phyloP scores from a whole-genome alignment of 2,329 filamentous ascomycete species.

The Ophidiomyces ophidiicola region DNA sequence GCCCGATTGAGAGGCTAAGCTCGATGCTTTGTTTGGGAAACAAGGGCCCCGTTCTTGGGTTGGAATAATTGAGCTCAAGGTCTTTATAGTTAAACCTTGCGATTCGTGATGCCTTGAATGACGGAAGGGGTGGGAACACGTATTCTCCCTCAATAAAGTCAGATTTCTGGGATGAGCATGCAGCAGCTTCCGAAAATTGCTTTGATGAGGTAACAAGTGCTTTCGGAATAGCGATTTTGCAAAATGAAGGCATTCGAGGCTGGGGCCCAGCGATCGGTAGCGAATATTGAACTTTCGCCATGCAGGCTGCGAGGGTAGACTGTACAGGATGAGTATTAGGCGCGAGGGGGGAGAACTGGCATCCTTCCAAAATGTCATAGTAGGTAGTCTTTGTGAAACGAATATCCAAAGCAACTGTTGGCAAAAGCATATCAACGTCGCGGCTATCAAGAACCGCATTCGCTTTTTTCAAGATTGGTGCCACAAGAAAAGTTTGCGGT shows the following conservation, averaged over 20 bases:
- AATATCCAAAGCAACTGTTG: constrained; percentile 29
- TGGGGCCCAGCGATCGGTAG: constrained; percentile 8
- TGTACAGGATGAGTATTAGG: constrained; percentile 12
- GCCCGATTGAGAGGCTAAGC: constrained; percentile 22
- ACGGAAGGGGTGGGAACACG: constrained; percentile 24
- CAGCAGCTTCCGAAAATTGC: neutral
- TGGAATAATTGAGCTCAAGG: constrained; percentile 24
- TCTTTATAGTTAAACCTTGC: constrained; percentile 25
- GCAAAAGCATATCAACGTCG: constrained; percentile 30
- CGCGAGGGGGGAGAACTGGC: constrained; percentile 1
- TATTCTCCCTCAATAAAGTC: constrained; percentile 23
- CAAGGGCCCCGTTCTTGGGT: constrained; percentile 25
- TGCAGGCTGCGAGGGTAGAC: constrained; percentile 17
- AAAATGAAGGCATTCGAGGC: constrained; percentile 23
- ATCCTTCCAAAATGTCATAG: constrained; percentile 20
- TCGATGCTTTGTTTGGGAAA: constrained; percentile 22
- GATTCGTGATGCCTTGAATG: constrained; percentile 21
- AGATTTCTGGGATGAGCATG: neutral
- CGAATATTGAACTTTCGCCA: constrained; percentile 18
- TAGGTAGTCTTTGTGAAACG: constrained; percentile 28
- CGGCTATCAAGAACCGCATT: constrained; percentile 23
- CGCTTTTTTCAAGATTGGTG: constrained; percentile 19
- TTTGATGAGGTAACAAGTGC: constrained; percentile 14
- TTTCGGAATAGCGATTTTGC: constrained; percentile 23
- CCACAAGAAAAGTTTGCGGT: neutral